Evolutionary conservation across 257 asterid genomes (phyloP).

Genomic region (Solanum phureja): DNA sequence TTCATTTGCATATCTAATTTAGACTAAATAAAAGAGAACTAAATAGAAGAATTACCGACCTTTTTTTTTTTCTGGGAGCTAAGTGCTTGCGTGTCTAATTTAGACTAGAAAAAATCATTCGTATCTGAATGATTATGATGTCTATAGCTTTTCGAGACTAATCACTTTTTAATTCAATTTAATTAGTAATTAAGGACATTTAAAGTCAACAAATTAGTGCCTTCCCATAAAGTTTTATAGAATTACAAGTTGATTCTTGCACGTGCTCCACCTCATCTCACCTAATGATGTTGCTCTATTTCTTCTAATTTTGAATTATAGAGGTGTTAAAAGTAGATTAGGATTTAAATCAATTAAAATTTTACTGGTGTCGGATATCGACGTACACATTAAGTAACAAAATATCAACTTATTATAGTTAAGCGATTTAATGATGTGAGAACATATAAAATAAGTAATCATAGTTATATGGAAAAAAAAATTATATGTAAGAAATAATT

Average conservation of each 20-base stretch:
- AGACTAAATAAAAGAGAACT: background rate
- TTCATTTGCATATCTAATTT: background rate
- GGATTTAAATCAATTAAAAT: background rate
- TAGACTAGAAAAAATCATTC: background rate
- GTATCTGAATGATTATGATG: background rate
- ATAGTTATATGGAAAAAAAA: background rate
- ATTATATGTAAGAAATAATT: background rate
- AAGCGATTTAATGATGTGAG: background rate
- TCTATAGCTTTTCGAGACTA: background rate
- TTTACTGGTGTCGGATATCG: background rate
- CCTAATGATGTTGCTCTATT: background rate
- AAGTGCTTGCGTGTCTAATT: background rate
- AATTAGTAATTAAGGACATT: background rate
- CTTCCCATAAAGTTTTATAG: background rate
- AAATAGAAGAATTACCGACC: background rate
- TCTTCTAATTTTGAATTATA: background rate
- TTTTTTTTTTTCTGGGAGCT: background rate
- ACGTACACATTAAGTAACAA: background rate
- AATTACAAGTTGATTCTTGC: background rate
- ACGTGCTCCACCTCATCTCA: background rate
- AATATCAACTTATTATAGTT: background rate
- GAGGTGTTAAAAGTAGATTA: background rate
- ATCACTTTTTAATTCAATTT: background rate
- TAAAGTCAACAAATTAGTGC: background rate
- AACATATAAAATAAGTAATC: background rate